A percentile compares a stretch with the other conserved stretches of the same genome.
These are phyloP conservation scores for Ganoderma sinense DNA, from an alignment of 1,284 basidiomycete genomes.

Conservation along the genomic window DNA sequence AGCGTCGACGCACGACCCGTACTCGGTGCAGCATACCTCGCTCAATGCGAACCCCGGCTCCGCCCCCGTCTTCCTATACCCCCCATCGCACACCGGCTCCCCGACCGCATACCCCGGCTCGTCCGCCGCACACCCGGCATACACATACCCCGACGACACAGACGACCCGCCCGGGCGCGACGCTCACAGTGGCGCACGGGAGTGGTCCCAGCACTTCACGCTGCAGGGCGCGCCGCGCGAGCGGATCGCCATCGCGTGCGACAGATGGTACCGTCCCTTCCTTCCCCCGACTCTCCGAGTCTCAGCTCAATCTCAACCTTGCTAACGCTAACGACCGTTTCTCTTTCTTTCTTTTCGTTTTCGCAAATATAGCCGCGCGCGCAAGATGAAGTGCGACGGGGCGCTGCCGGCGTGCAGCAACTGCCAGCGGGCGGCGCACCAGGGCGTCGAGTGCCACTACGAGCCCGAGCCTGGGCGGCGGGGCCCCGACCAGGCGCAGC, in stretches of 20 bases:
- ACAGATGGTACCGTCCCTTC: background rate
- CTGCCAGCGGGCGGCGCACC: slow-evolving; percentile 7
- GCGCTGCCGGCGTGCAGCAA: background rate
- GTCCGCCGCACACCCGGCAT: background rate
- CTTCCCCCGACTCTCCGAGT: background rate
- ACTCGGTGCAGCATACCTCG: slow-evolving; percentile 1
- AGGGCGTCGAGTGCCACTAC: slow-evolving; percentile 1
- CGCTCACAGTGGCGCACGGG: background rate
- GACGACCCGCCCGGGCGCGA: background rate
- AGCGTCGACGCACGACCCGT: background rate
- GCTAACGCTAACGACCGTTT: background rate
- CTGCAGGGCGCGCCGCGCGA: slow-evolving; percentile 1
- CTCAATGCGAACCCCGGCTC: slow-evolving; percentile 4
- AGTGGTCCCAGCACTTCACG: slow-evolving; percentile 1
- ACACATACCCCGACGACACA: background rate
- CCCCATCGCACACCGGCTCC: background rate
- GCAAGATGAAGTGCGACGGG: slow-evolving; percentile 9
- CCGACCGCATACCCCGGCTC: background rate
- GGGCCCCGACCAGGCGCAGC: slow-evolving; percentile 6
- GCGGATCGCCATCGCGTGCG: slow-evolving; percentile 1
- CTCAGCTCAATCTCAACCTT: background rate
- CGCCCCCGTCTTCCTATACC: slow-evolving; percentile 5
- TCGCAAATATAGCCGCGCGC: background rate
- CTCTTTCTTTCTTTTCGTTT: background rate
- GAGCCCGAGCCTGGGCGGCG: slow-evolving; percentile 5